Base-by-base conservation (phyloP, 1,284 basidiomycete genomes). In the Malassezia globosa region DNA sequence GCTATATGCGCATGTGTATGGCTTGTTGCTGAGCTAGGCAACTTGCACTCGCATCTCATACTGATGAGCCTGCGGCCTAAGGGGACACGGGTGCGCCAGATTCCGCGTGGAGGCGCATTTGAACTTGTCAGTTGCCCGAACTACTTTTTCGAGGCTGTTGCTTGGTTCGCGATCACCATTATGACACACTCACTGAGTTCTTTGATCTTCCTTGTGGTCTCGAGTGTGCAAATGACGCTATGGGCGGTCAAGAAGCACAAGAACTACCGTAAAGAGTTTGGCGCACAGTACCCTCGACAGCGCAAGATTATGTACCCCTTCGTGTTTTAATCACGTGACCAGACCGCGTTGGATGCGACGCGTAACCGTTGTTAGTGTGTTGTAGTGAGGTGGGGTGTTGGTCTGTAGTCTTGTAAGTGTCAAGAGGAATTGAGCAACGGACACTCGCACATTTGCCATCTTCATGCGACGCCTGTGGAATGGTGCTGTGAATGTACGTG, bases 241-340 rank as follows among this genome's bases (percentile, higher is more conserved):
- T 99, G 92, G 94, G 89, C 92, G 10, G 66, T 80, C 37, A 89
- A 90, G 77, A 97, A 95, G 76, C 89, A 95, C 70, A 77, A 75
- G 54, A 79, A 79, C 53, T 97, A 97, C 76, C 87, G 82, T 77
- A 87, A 83, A 69, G 90, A 96, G 73, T 95, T 95, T 64, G 53
- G 51, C n/a, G 81, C 81, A 60, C 80, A 83, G 56, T 90, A 87
- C 68, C 87, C 87, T 0, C 77, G 76, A 52, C 73, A 72, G 38
- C 77, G 87, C 72, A 87, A 83, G 73, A 81, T 81, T 38, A 83
- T 92, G 74, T 77, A 89, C 66, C 88, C 87, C 1, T 86, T 85
- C 74, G 61, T 81, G 38, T 74, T 76, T 38, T 55, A 48, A 22
- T 33, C 45, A 46, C 50, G 44, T 47, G 44, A 46, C 16, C 19